Evolutionary conservation across 805 yeast species (phyloP).

Genomic region (Metschnikowia kofuensis): DNA sequence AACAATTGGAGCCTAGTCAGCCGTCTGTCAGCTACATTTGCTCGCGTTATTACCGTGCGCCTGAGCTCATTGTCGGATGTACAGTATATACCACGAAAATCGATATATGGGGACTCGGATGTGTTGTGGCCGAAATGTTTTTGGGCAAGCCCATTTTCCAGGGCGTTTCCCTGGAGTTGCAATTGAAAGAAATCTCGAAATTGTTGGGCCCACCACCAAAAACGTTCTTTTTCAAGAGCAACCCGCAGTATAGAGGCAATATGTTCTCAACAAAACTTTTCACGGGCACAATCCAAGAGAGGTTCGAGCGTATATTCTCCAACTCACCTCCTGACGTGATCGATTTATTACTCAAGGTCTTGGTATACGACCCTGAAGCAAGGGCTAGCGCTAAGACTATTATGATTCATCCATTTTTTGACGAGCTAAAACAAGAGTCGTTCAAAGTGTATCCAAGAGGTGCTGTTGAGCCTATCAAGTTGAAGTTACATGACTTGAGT

Average conservation of each 20-base stretch:
- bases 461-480: conserved; percentile 33
- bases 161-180: conserved; percentile 86
- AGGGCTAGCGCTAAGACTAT: conserved; percentile 81
- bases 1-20: conserved; percentile 70
- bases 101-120: conserved; percentile 97
- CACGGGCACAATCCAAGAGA: conserved; percentile 49
- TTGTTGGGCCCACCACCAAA: conserved; percentile 81
- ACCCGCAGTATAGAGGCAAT: conserved; percentile 74
- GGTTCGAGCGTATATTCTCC: conserved; percentile 48
- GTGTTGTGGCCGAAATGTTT: conserved; percentile 92
- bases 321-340: conserved; percentile 83
- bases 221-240: conserved; percentile 67
- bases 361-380: conserved; percentile 86
- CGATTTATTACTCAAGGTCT: conserved; percentile 73
- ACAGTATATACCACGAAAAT: conserved; percentile 84
- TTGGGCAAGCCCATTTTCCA: conserved; percentile 94
- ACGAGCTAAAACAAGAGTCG: conserved; percentile 65
- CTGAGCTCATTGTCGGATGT: conserved; percentile 91
- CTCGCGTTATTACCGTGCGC: conserved; percentile 93
- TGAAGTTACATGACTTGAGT: conserved; percentile 66
- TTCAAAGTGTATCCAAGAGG: conserved; percentile 58
- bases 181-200: conserved; percentile 86
- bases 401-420: conserved; percentile 84
- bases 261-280: conserved; percentile 64
- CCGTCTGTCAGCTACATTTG: conserved; percentile 95